These are phyloP conservation scores for Podospora tetraspora DNA, from an alignment of 495 filamentous ascomycete species.

Conservation along the genomic window DNA sequence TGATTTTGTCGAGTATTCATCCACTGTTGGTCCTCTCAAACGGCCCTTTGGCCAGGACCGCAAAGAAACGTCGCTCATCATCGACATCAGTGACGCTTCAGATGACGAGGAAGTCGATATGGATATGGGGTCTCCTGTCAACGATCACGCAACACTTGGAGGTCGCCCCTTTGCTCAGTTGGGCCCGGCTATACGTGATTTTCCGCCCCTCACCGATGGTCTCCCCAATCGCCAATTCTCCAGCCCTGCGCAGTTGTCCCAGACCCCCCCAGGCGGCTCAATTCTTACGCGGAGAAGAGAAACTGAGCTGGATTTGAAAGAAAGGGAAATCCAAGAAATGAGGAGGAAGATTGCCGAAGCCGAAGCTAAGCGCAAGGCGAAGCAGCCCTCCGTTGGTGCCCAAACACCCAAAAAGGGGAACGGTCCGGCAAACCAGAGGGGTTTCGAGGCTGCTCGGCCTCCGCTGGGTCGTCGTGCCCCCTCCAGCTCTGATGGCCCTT, in stretches of 20 bases:
- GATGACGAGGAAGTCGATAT: conserved; percentile 45
- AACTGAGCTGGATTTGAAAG: conserved; percentile 58
- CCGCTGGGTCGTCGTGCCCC: background rate
- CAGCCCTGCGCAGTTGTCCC: conserved; percentile 32
- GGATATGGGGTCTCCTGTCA: conserved; percentile 45
- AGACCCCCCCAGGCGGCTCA: conserved; percentile 33
- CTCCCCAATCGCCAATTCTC: conserved; percentile 33
- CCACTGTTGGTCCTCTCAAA: conserved; percentile 46
- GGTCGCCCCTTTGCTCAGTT: conserved; percentile 23
- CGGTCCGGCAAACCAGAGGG: conserved; percentile 21
- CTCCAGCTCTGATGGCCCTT: conserved; percentile 14
- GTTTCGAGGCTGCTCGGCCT: conserved; percentile 10
- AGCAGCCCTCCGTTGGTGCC: conserved; percentile 21
- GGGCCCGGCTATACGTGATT: conserved; percentile 36
- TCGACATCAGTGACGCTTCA: conserved; percentile 65
- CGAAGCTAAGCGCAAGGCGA: conserved; percentile 56
- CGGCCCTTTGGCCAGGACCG: conserved; percentile 55
- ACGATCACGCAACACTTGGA: conserved; percentile 29
- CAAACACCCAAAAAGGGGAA: conserved; percentile 16
- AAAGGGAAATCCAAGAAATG: conserved; percentile 67
- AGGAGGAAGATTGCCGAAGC: conserved; percentile 71
- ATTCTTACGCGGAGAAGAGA: conserved; percentile 20
- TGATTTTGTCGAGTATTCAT: conserved; percentile 64
- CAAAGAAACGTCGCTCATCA: conserved; percentile 53
- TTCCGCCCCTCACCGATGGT: conserved; percentile 43